A percentile compares a stretch with the other conserved stretches of the same genome.
Evolutionary conservation across 352 stramenopile genomes (phyloP).

Genomic region (Pythium periplocum): DNA sequence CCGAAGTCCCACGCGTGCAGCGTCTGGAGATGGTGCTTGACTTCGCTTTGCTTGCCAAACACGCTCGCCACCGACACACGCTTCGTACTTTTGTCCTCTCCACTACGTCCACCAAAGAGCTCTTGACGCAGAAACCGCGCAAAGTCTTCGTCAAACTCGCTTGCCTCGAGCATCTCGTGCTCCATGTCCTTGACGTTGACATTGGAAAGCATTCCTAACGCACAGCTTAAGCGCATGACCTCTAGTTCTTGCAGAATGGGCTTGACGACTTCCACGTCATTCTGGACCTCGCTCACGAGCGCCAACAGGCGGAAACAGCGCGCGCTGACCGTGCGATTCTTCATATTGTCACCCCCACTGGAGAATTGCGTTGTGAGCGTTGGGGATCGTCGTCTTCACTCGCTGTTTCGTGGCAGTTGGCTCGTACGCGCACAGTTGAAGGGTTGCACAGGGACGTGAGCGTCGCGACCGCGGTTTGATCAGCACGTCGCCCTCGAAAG

Average conservation of each 20-base stretch:
- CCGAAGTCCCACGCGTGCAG: conserved; percentile 38
- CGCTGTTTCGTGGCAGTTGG: too few species aligned
- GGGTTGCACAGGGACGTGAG: too few species aligned
- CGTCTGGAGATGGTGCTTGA: conserved; percentile 33
- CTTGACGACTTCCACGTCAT: conserved; percentile 67
- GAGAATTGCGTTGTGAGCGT: too few species aligned
- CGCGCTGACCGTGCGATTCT: too few species aligned
- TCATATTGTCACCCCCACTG: too few species aligned
- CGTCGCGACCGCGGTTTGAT: too few species aligned
- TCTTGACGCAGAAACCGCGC: conserved; percentile 49
- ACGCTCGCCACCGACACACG: conserved; percentile 33
- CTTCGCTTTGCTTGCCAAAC: conserved; percentile 55
- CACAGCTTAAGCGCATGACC: conserved; percentile 54
- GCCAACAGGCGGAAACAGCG: conserved; percentile 50
- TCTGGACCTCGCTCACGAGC: conserved; percentile 45
- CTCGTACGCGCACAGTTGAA: too few species aligned
- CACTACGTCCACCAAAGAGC: conserved; percentile 22
- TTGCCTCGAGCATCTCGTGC: conserved; percentile 40
- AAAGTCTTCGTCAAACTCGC: conserved; percentile 65
- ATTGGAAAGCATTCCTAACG: conserved; percentile 38
- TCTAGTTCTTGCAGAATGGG: conserved; percentile 61
- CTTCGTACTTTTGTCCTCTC: background rate
- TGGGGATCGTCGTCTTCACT: too few species aligned
- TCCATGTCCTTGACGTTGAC: conserved; percentile 50
- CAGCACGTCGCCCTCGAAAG: too few species aligned